Base-by-base conservation (phyloP, 2,329 filamentous ascomycete species). In the Trematosphaeria pertusa region DNA sequence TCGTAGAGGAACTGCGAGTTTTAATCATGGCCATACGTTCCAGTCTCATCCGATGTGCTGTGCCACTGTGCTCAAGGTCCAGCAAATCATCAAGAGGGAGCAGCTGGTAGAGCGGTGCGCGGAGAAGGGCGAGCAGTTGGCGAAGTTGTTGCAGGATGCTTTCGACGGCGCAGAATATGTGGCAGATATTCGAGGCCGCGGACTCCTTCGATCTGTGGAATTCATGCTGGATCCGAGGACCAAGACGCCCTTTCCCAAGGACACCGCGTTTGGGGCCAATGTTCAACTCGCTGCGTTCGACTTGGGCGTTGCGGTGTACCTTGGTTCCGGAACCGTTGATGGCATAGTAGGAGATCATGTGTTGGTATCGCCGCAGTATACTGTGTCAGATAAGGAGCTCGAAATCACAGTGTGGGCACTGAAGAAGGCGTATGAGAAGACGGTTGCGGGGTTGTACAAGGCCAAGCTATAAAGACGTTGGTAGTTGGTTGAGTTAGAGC, bases 41-140 rank as follows among this genome's bases (percentile, higher is more conserved):
- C 82, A 86, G 53, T 79, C 77, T 1, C 84, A 86, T 51, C 81
- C 84, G 0, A 62, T 83, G 0, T 75, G 79, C 17, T 85, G 85
- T 54, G 72, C 83, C 0, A 79, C 86, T 0, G 85, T 83, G 0
- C 73, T 87, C 1, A 81, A 83, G 38, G 85, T 87, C 0, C 83
- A 86, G 56, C 70, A 69, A 24, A 79, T 85, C 21, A 77, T 88
- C 15, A 63, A 37, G 28, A 17, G 37, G 15, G 44, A 52, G 3
- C 15, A 31, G 2, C 33, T 52, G 4, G 37, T 88, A 0, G 70
- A 75, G 1, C 86, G 85, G 52, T 82, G 84, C 4, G 68, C 67
- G 3, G 66, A 82, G n/a, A 76, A 86, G 0, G 86, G 86, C 1
- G 50, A 48, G 2, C 59, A 75, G 9, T 58, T 87, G 1, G 75